Percentiles rank a stretch among this genome's conserved stretches.
Evolutionary conservation across 805 yeast genomes (phyloP).

Genomic region (Kuraishia ogatae): DNA sequence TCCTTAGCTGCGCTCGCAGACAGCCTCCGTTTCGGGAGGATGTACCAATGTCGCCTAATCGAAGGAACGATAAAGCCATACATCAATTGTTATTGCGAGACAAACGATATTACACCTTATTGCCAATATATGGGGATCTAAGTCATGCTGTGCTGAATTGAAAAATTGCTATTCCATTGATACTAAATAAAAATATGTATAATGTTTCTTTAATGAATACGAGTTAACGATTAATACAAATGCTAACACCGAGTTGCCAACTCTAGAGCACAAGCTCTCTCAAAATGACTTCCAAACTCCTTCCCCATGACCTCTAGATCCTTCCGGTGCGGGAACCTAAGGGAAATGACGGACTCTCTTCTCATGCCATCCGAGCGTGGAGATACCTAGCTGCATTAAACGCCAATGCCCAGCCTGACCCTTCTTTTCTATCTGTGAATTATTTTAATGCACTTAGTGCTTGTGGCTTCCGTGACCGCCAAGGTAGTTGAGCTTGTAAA

Average conservation of each 20-base stretch:
- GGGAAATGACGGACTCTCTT: neutral
- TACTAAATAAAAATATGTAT: neutral
- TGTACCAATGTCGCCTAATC: neutral
- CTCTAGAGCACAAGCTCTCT: neutral
- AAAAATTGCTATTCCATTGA: neutral
- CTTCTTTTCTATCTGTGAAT: neutral
- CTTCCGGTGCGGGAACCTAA: neutral
- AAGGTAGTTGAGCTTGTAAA: slow-evolving; percentile 78
- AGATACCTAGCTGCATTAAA: neutral
- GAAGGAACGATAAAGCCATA: neutral
- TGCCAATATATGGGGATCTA: neutral
- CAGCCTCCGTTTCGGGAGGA: neutral
- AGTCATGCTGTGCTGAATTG: neutral
- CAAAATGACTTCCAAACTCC: neutral
- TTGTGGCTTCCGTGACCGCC: slow-evolving; percentile 52
- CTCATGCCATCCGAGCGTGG: neutral
- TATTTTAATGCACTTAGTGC: neutral
- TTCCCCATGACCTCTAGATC: neutral
- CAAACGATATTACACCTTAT: no score
- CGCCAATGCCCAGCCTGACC: neutral
- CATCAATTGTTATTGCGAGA: neutral
- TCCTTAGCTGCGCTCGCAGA: neutral
- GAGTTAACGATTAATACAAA: neutral
- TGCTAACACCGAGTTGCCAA: neutral
- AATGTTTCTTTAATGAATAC: neutral